Conservation (phyloP, 2,329 filamentous ascomycete genomes). For the Eutypa lata region DNA sequence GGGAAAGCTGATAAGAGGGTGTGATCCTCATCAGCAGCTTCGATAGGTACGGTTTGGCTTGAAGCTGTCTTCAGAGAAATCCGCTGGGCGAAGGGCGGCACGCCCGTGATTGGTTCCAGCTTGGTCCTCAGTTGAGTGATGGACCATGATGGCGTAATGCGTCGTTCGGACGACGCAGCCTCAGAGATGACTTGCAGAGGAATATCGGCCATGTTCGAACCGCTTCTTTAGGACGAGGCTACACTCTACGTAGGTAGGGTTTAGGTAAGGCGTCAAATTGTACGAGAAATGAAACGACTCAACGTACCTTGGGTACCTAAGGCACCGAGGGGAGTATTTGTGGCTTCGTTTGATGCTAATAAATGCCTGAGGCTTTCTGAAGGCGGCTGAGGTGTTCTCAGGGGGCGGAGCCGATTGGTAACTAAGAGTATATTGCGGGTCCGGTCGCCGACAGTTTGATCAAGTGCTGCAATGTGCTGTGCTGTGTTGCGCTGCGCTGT, state of each 20-base stretch:
- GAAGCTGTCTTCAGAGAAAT: slow-evolving; percentile 66
- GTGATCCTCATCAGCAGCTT: slow-evolving; percentile 70
- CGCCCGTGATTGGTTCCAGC: slow-evolving; percentile 88
- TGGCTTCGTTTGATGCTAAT: no score
- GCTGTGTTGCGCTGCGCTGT: background rate
- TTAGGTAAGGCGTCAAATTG: background rate
- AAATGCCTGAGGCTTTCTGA: background rate
- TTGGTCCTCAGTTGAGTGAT: slow-evolving; percentile 80
- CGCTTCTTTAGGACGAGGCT: slow-evolving; percentile 7
- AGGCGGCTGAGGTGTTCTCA: background rate
- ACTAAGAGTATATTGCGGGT: background rate
- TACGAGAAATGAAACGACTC: no score
- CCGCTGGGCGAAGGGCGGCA: slow-evolving; percentile 76
- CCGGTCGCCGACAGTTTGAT: background rate
- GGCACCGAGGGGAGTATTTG: no score
- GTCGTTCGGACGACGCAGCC: slow-evolving; percentile 79
- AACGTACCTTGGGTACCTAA: no score
- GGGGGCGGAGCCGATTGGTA: background rate
- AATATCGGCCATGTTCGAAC: slow-evolving; percentile 62
- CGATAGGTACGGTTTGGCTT: slow-evolving; percentile 61
- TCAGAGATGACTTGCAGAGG: slow-evolving; percentile 73
- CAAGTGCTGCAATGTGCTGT: background rate
- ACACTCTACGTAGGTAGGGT: background rate
- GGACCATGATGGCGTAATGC: slow-evolving; percentile 89
- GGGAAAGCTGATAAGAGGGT: slow-evolving; percentile 62